These are phyloP conservation scores for Lippia alba DNA, from an alignment of 305 asterid genomes.

Conservation along the genomic window DNA sequence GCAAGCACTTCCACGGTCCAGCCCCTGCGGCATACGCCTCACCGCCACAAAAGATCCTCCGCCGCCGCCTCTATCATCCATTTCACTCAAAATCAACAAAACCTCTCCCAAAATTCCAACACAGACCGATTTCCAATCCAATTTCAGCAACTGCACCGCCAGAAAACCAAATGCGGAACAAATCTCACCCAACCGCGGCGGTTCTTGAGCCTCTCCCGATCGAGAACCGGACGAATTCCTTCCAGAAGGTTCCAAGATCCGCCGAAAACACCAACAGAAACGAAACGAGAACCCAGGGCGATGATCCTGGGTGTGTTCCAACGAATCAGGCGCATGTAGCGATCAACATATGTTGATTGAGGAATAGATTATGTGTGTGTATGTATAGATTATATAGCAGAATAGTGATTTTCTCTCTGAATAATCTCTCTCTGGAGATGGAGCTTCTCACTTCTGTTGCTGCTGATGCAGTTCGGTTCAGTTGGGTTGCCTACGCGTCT, in stretches of 20 bases:
- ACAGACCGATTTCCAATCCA: slow-evolving; percentile 28
- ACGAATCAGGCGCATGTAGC: slow-evolving; percentile 31
- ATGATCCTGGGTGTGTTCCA: slow-evolving; percentile 14
- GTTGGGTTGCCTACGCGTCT: slow-evolving; percentile 55
- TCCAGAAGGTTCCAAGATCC: slow-evolving; percentile 45
- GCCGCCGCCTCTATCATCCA: slow-evolving; percentile 74
- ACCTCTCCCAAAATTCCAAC: slow-evolving; percentile 14
- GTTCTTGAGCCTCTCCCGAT: slow-evolving; percentile 23
- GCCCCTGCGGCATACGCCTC: slow-evolving; percentile 79
- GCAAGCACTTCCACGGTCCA: slow-evolving; percentile 72
- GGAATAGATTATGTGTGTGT: not conserved
- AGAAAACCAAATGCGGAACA: slow-evolving; percentile 33
- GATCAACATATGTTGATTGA: slow-evolving; percentile 27
- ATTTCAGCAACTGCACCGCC: slow-evolving; percentile 26
- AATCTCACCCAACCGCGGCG: slow-evolving; percentile 35
- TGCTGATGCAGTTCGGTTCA: slow-evolving; percentile 39
- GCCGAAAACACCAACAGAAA: slow-evolving; percentile 28
- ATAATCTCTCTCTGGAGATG: slow-evolving; percentile 22
- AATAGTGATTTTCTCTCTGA: slow-evolving; percentile 18
- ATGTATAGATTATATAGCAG: slow-evolving; percentile 17
- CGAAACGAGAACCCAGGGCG: slow-evolving; percentile 1
- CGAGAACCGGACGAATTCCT: slow-evolving; percentile 37
- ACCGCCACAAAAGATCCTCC: slow-evolving; percentile 84
- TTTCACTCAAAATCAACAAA: slow-evolving; percentile 30
- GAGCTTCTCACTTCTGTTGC: slow-evolving; percentile 30